phyloP scores from a whole-genome alignment of 306 rosid species.

The Cajanus cajan region DNA sequence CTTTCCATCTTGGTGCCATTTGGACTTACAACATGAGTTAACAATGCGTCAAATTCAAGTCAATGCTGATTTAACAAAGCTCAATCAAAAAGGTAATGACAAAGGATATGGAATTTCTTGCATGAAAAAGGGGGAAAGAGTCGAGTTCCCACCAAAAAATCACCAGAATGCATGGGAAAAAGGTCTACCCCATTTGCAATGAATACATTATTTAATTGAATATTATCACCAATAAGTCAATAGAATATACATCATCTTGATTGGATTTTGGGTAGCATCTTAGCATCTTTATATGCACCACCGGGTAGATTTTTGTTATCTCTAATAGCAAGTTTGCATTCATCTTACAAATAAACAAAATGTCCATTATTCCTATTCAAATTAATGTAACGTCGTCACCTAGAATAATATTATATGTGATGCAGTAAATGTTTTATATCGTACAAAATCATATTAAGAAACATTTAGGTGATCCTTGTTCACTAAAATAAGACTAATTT shows the following conservation, averaged over 20 bases:
- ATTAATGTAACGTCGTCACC: too few relatives aligned
- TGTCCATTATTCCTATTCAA: neutral
- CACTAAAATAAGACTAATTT: neutral
- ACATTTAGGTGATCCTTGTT: neutral
- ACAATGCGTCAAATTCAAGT: neutral
- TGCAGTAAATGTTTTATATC: too few relatives aligned
- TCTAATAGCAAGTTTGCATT: too few relatives aligned
- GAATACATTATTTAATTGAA: too few relatives aligned
- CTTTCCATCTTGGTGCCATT: slow-evolving; percentile 88
- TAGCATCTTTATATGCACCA: too few relatives aligned
- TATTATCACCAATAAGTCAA: too few relatives aligned
- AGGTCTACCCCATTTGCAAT: neutral
- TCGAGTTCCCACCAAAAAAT: neutral
- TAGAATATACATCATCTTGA: too few relatives aligned
- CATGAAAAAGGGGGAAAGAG: neutral
- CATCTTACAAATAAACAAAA: neutral
- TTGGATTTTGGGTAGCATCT: too few relatives aligned
- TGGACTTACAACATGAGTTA: neutral
- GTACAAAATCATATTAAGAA: too few relatives aligned
- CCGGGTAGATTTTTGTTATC: too few relatives aligned
- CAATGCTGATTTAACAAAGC: slow-evolving; percentile 1
- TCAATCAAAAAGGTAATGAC: neutral
- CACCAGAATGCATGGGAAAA: neutral
- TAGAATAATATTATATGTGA: too few relatives aligned
- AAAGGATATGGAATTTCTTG: neutral